Evolutionary conservation across 352 stramenopile species (phyloP), one percentile per base, ranked within the genome.

Genomic region (Phytophthora ramorum): DNA sequence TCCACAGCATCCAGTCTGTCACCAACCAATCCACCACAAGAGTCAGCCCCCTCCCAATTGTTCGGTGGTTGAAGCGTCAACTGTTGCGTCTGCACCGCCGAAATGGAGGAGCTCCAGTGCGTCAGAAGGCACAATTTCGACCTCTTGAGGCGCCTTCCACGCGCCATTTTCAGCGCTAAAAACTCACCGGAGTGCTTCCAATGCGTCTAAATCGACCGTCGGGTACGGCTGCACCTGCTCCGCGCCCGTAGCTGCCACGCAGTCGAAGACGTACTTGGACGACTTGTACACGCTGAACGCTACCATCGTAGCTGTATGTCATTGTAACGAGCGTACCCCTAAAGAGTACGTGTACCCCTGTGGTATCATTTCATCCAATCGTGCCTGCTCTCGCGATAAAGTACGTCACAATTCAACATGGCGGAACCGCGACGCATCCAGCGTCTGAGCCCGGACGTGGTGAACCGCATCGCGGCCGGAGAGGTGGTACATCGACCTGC

Each of bases 401-500:
- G 78, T 71, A 60, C 58, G 49, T 65, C 63, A 74, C 24, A 49
- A 41, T 49, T 73, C 6, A 52, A 62, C 13, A 66, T 57, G 45
- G 20, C 56, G 47, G 20, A 35, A 12, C 46, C 37, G 45, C 57
- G 54, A 38, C 85, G 78, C 43, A 98, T 98, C 63, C 66, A 97
- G 65, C 92, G 94, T 7, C 78, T 98, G 26, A 81, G 87, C 47
- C 69, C 93, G 20, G 83, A 95, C 44, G 95, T 98, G n/a, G 91
- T 98, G 58, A 98, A 98, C 81, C 92, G 92, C 62, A 98, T 98
- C 62, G 95, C 95, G 7, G 85, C 87, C 13, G 87, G 97, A 40
- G 97, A 99, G 78, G 96, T 99, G 17, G 90, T 99, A 43, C 96
- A 99, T 81, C 84, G 95, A 6, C 97, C 97, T 3, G 81, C 85